Evolutionary conservation across 305 asterid species (phyloP), one percentile per base, ranked within the genome.

Genomic region (Fraxinus xanthoxyloides): DNA sequence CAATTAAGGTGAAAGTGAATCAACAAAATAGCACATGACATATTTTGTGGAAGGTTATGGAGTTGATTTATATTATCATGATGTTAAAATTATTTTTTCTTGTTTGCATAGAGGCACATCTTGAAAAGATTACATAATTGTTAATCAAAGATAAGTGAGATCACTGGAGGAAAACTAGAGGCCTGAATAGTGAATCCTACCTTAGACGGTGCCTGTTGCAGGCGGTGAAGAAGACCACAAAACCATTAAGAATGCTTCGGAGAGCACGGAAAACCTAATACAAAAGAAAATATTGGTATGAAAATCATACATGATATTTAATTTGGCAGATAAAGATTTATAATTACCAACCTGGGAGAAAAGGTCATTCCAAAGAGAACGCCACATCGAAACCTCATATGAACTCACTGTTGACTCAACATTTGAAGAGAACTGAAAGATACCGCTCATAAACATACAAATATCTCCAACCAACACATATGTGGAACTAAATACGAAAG

Each of bases 121-220:
- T 15, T 48, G 59, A 48, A 46, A 43, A 43, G 54, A 43, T 43
- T 43, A 2, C 54, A 43, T 43, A 43, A 15, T 48, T 17, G 59
- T 48, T 17, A 15, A 48, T 48, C 56, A 46, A 46, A 46, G 56
- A 46, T 15, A 15, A 46, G 0, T 46, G 72, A 65, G 35, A 2
- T 65, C 17, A 26, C 13, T 21, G n/a, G 17, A 65, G 7, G 72
- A 7, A 9, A 23, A 24, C n/a, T 69, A 73, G 46, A 78, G 24
- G 40, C 28, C 31, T 34, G 13, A n/a, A n/a, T n/a, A n/a, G n/a
- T n/a, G n/a, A 84, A 77, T 15, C 78, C 48, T 78, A 92, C 98
- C 98, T 94, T 30, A 94, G 88, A 48, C 98, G 91, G 77, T 92
- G 98, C 77, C 97, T 87, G 81, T 94, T 94, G 87, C 97, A 92